Conservation (phyloP, 1,139 yeast genomes). For the Sugiyamaella pinicola region DNA sequence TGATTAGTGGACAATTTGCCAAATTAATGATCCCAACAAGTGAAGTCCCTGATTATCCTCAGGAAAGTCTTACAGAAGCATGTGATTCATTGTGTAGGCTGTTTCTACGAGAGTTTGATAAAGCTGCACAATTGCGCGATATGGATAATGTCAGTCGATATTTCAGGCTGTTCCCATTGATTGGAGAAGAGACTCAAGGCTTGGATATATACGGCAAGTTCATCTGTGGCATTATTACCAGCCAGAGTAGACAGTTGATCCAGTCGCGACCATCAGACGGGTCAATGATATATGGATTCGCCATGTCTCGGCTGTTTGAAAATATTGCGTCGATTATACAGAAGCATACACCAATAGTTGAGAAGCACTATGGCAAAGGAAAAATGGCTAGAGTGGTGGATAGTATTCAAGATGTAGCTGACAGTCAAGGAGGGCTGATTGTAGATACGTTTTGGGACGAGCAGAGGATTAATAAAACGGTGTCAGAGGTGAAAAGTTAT, state of each 20-base stretch:
- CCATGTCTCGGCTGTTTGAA: constrained; percentile 76
- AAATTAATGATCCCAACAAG: constrained; percentile 85
- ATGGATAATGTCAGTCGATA: constrained; percentile 72
- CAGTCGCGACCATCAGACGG: constrained; percentile 38
- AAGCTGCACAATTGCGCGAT: constrained; percentile 67
- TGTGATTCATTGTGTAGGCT: constrained; percentile 56
- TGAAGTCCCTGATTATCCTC: constrained; percentile 84
- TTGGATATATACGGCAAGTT: constrained; percentile 79
- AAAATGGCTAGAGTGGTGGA: constrained; percentile 70
- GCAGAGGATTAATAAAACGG: constrained; percentile 57
- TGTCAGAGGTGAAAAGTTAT: constrained; percentile 61
- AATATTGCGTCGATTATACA: constrained; percentile 80
- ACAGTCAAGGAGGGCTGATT: constrained; percentile 84
- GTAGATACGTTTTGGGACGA: constrained; percentile 84
- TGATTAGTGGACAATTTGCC: constrained; percentile 71
- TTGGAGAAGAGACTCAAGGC: constrained; percentile 73
- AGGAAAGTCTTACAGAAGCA: constrained; percentile 58
- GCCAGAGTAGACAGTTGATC: constrained; percentile 68
- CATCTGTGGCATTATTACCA: constrained; percentile 80
- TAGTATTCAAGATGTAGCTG: constrained; percentile 82
- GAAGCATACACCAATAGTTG: constrained; percentile 82
- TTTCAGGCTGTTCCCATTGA: constrained; percentile 85
- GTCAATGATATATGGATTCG: constrained; percentile 58
- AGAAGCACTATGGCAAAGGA: constrained; percentile 64
- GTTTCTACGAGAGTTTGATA: constrained; percentile 64